Base-by-base conservation (phyloP, 2,329 filamentous ascomycete genomes). In the Endoconidiophora laricicola region DNA sequence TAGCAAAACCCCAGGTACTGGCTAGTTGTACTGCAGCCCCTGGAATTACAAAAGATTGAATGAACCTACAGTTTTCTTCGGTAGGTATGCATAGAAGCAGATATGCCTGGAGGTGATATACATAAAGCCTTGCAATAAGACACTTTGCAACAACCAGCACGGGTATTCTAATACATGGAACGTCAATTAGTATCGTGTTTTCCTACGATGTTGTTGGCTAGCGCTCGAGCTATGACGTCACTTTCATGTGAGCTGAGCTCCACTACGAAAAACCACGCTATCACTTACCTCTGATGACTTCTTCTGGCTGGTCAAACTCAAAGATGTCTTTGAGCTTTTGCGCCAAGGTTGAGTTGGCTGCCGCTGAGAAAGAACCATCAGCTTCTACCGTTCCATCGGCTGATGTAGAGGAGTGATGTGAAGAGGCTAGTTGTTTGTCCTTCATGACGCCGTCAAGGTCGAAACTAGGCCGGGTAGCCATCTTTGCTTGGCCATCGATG, bases 21-120 rank as follows among this genome's bases (percentile, higher is more conserved):
- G 12, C 12, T 33, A 33, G 26, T 33, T 10, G 29, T 33, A 33
- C 26, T 29, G 26, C 26, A 29, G 26, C 26, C 26, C 29, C 29
- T 16, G 24, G 49, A 6, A 3, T 14, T 7, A 40, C 20, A 37
- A 2, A 18, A 18, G 16, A 18, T 18, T 20, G 4, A 44, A 20
- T 6, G 18, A 20, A 60, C 79, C 65, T 70, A 84, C 83, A 47
- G 83, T 78, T 71, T 91, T 94, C 69, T 88, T 93, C 5, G 87
- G 87, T n/a, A 96, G 73, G 61, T 95, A 95, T 38, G 91, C 87
- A 61, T 95, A 96, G 63, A 96, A 98, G 66, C 88, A 95, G 54
- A 96, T 83, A 61, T 98, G 91, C 58, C 81, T 83, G 54, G 83
- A 73, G 0, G 91, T 96, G 60, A 98, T 85, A 66, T 96, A 96